These are phyloP conservation scores for Cucumis hystrix DNA, from an alignment of 306 rosid species.

Conservation along the genomic window DNA sequence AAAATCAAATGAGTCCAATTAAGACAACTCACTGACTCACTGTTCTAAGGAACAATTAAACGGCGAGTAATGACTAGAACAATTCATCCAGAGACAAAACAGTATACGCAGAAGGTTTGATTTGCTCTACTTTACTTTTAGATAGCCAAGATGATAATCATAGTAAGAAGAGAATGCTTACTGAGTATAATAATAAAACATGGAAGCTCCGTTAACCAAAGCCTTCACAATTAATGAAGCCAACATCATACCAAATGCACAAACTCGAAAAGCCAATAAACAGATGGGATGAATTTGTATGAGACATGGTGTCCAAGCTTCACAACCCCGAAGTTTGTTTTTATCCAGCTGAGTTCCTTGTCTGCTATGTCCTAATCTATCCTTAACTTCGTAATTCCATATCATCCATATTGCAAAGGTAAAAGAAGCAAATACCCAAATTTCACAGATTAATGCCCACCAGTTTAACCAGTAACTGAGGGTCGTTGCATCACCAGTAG, in stretches of 20 bases:
- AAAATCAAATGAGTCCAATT: neutral
- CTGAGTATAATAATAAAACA: constrained; percentile 63
- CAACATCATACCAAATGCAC: constrained; percentile 35
- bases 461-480: constrained; percentile 69
- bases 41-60: neutral
- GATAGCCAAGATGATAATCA: neutral
- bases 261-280: constrained; percentile 31
- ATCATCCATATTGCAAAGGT: constrained; percentile 21
- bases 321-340: constrained; percentile 16
- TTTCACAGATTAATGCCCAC: constrained; percentile 46
- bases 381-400: constrained; percentile 32
- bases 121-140: neutral
- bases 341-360: constrained; percentile 17
- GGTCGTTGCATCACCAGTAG: constrained; percentile 26
- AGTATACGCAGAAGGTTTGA: neutral
- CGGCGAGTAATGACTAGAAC: neutral
- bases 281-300: constrained; percentile 48
- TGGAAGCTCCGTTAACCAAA: constrained; percentile 18
- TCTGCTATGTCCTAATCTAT: constrained; percentile 24
- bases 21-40: neutral
- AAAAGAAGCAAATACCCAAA: constrained; percentile 39
- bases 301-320: constrained; percentile 71
- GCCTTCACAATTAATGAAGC: constrained; percentile 30
- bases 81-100: neutral
- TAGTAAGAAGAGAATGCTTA: constrained; percentile 23